phyloP scores from a whole-genome alignment of 2,329 filamentous ascomycete genomes.

The Aphanoascus verrucosus region DNA sequence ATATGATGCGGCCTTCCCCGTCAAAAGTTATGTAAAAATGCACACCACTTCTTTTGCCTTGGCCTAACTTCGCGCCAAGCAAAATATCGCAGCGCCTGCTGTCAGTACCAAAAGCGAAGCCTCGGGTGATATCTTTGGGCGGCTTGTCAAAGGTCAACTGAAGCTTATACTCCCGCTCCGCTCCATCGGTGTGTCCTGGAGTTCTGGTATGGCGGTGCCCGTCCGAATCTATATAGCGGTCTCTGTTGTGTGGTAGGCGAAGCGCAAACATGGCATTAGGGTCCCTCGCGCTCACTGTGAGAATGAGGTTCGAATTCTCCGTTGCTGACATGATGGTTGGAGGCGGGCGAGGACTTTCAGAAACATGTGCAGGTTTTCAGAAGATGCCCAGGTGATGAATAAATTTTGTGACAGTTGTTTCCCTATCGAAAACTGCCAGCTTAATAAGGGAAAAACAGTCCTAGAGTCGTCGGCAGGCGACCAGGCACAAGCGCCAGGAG shows the following conservation, averaged over 20 bases:
- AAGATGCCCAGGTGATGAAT: too few relatives aligned
- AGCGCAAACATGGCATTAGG: neutral
- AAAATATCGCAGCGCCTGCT: slow-evolving; percentile 6
- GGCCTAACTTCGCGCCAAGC: neutral
- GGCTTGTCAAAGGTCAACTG: slow-evolving; percentile 8
- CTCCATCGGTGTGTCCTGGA: too few relatives aligned
- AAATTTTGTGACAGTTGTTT: too few relatives aligned
- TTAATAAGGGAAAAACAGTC: too few relatives aligned
- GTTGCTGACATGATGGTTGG: too few relatives aligned
- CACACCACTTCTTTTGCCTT: neutral
- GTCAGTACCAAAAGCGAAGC: slow-evolving; percentile 9
- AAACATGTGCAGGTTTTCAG: too few relatives aligned
- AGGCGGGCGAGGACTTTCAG: too few relatives aligned
- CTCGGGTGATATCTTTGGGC: neutral
- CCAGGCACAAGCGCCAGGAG: too few relatives aligned
- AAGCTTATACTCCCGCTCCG: neutral
- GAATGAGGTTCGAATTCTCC: slow-evolving; percentile 10
- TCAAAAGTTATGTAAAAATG: slow-evolving; percentile 15
- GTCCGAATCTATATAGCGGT: neutral
- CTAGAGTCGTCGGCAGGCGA: too few relatives aligned
- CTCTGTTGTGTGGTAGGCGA: neutral
- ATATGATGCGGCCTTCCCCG: slow-evolving; percentile 1
- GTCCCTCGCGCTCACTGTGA: neutral
- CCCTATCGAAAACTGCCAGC: too few relatives aligned
- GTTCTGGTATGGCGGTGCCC: neutral